Evolutionary conservation across 106 monocot genomes (phyloP).

Genomic region (Posidonia australis): DNA sequence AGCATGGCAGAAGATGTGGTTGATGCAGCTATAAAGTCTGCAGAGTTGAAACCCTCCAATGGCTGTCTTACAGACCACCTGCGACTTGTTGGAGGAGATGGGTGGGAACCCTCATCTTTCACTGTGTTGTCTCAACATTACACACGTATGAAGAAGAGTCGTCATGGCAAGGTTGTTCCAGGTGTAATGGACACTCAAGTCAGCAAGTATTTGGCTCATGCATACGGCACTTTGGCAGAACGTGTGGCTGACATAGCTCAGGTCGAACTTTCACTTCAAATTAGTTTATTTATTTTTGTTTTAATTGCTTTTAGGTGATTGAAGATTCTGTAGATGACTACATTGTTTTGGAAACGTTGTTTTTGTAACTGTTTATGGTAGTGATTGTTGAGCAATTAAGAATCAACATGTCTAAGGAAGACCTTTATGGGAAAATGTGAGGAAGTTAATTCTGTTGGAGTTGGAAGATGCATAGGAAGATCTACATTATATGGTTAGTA

Average conservation of each 20-base stretch:
- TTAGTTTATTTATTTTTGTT: no score
- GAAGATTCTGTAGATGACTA: no score
- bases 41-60: constrained; percentile 67
- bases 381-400: no score
- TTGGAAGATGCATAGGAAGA: no score
- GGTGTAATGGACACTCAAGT: constrained; percentile 73
- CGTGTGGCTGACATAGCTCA: constrained; percentile 85
- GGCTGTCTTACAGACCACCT: constrained; percentile 66
- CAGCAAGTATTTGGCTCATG: constrained; percentile 89
- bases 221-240: constrained; percentile 77
- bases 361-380: no score
- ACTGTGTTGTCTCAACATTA: constrained; percentile 77
- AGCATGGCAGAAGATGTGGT: constrained; percentile 99
- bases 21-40: constrained; percentile 78
- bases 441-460: no score
- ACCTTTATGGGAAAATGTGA: no score
- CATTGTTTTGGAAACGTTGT: no score
- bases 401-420: no score
- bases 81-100: constrained; percentile 61
- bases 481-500: no score
- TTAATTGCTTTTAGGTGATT: no score
- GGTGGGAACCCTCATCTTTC: constrained; percentile 84
- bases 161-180: constrained; percentile 73
- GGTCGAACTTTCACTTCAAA: constrained; percentile 21
- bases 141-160: constrained; percentile 71